Evolutionary conservation across 2,329 filamentous ascomycete species (phyloP), one percentile per base, ranked within the genome.

Genomic region (Atkinsonella hypoxylon): DNA sequence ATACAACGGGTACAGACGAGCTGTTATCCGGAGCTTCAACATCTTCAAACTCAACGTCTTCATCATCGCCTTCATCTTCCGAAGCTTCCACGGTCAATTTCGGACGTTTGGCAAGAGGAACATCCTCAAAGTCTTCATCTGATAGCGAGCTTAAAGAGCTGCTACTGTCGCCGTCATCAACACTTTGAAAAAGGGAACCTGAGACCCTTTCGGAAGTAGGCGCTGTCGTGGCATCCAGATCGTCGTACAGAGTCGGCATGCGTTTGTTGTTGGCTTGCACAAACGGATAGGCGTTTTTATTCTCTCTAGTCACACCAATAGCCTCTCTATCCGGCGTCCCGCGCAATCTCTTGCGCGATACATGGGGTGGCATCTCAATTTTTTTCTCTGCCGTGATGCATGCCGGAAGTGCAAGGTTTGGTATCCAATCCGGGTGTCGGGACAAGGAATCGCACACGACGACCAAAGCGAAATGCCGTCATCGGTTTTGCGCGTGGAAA

Each of bases 291-390:
- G 31, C 20, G 8, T 31, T 17, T 61, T 54, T 50, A 46, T 50
- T 22, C 22, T 44, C 43, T 55, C 69, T 66, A 44, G 63, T 36
- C 45, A 17, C 26, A 9, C 22, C 9, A 18, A 30, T 32, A 10
- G 54, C 52, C 41, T 58, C 55, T 41, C 60, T 61, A 18, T 59
- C 59, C 0, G 74, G 68, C 1, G 78, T 64, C 17, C 62, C 77
- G 53, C 75, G 77, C 57, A 80, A 59, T 54, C 82, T 77, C 68
- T 89, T 89, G 58, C 82, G 80, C 46, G 82, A 74, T 15, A 87
- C 73, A 56, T 78, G 70, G 22, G 85, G 83, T 60, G 85, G 82
- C 84, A 89, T 89, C 22, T 52, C 47, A 50, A 43, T 44, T 13
- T 12, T 32, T 22, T 9, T 40, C 31, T 30, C 43, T 32, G 12